Base-by-base conservation (phyloP, 495 filamentous ascomycete species). In the Tuber borchii region DNA sequence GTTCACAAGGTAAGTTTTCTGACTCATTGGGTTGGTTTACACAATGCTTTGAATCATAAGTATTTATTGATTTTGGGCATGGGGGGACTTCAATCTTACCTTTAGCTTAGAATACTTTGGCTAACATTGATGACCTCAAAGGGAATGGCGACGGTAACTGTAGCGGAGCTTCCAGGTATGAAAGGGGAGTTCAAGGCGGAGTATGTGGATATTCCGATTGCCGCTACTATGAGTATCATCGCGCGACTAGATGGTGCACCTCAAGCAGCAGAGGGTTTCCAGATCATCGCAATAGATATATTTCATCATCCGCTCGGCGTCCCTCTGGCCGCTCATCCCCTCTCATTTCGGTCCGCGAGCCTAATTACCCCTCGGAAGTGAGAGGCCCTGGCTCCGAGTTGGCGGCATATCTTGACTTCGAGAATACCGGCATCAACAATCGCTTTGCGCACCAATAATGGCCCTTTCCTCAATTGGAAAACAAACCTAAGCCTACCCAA, bases 111-210 rank as follows among this genome's bases (percentile, higher is more conserved):
- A 43, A 40, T 10, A 12, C 19, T 8, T 43, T 26, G 22, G n/a
- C 37, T 71, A 43, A 37, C 68, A 31, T 73, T 75, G 22, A 75
- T 19, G 12, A 39, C 40, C 26, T 69, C 37, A n/a, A 20, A 79
- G 78, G 78, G 43, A 39, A 73, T 17, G 76, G 78, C 5, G 40
- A 71, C 1, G 70, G 45, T 8, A 75, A 79, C 61, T 79, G 78
- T 42, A 45, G 37, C 17, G 76, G 76, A 8, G 69, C 43, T 26
- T 78, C 78, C 22, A 48, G 43, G 20, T 79, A 78, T 79, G 78
- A 79, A 45, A 75, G 78, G 16, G 78, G 70, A 61, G 70, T 75
- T 26, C 61, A 61, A 31, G 65, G 76, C 5, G 77, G 77, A n/a
- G 31, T 73, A 39, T 79, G 77, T 40, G 56, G 39, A 1, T 26